These are phyloP conservation scores for Mycosphaerella sp. DNA, from an alignment of 2,329 filamentous ascomycete species.

Conservation along the genomic window DNA sequence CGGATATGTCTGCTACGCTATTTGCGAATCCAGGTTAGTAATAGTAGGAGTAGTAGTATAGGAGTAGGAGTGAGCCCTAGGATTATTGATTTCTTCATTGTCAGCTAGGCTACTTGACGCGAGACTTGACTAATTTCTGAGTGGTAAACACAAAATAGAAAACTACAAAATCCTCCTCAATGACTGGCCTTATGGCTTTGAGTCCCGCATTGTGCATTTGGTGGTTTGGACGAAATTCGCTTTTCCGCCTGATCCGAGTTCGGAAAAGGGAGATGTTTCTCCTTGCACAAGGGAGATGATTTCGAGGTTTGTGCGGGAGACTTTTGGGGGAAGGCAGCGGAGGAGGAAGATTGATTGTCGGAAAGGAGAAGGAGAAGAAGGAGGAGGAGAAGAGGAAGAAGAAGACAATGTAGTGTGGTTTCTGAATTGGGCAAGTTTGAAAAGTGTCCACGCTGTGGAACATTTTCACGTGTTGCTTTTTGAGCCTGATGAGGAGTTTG, in stretches of 20 bases:
- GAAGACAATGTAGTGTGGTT: conserved; percentile 69
- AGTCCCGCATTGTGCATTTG: conserved; percentile 69
- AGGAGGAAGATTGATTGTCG: no score
- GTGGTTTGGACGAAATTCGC: conserved; percentile 92
- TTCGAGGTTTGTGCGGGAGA: conserved; percentile 62
- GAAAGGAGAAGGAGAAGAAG: no score
- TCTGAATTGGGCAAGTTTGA: conserved; percentile 81
- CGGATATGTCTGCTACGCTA: background rate
- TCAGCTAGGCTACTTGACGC: no score
- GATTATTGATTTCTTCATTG: no score
- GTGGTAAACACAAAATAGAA: background rate
- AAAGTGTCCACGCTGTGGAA: conserved; percentile 80
- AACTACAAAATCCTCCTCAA: conserved; percentile 68
- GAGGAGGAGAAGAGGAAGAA: conserved; percentile 33
- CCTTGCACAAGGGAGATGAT: conserved; percentile 58
- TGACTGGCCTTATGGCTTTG: conserved; percentile 91
- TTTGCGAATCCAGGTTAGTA: conserved; percentile 7
- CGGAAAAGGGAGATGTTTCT: conserved; percentile 57
- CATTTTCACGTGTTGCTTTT: conserved; percentile 94
- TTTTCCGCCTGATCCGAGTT: conserved; percentile 60
- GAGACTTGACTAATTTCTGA: background rate
- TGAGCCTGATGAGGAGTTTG: conserved; percentile 63
- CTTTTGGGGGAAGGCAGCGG: conserved; percentile 55
- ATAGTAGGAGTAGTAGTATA: no score
- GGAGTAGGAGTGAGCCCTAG: no score